phyloP scores from a whole-genome alignment of 495 filamentous ascomycete species.

The Aspergillus sclerotiicarbonarius region DNA sequence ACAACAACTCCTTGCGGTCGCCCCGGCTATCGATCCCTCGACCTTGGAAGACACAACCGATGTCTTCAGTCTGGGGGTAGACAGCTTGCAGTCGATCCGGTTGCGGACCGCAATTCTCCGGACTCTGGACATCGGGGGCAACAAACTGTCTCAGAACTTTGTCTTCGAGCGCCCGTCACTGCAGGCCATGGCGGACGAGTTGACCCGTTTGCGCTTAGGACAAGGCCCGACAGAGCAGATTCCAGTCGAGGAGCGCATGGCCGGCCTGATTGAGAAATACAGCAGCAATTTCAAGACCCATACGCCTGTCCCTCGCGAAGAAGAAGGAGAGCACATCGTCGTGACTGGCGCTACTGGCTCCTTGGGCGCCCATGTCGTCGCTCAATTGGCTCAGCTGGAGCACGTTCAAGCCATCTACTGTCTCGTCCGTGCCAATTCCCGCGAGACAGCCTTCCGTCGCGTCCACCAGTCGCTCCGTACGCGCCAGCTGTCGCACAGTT shows the following conservation, averaged over 20 bases:
- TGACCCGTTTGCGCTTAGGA: constrained; percentile 14
- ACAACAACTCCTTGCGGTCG: constrained; percentile 16
- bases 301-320: constrained; percentile 18
- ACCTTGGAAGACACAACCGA: constrained; percentile 30
- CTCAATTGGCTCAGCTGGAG: constrained; percentile 28
- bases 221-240: constrained; percentile 13
- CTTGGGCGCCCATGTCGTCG: constrained; percentile 55
- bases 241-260: constrained; percentile 23
- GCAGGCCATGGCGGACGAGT: constrained; percentile 24
- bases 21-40: constrained; percentile 15
- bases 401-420: constrained; percentile 47
- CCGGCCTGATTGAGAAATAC: constrained; percentile 33
- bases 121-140: constrained; percentile 25
- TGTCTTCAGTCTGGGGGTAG: constrained; percentile 48
- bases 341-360: constrained; percentile 67
- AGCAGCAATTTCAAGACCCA: constrained; percentile 28
- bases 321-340: constrained; percentile 23
- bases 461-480: constrained; percentile 45
- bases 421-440: constrained; percentile 50
- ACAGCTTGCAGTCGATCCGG: constrained; percentile 48
- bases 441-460: constrained; percentile 39
- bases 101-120: constrained; percentile 38
- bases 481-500: constrained; percentile 20
- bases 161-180: constrained; percentile 41
- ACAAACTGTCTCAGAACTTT: constrained; percentile 37